A percentile compares a stretch with the other conserved stretches of the same genome.
phyloP scores from a whole-genome alignment of 1,139 yeast species.

The Nakaseomyces nivariensis region DNA sequence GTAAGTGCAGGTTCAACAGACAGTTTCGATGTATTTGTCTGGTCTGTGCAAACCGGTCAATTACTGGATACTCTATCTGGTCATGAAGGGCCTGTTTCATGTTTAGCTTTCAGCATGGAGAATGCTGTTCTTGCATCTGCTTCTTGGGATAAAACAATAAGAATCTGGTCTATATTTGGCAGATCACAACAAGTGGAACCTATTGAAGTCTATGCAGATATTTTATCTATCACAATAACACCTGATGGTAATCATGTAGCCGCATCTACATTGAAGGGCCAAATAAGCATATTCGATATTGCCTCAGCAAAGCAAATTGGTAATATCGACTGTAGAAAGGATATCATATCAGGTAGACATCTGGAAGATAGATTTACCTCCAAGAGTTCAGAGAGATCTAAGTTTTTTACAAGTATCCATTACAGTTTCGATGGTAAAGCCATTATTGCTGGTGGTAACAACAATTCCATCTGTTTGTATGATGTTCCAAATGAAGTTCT shows the following conservation, averaged over 20 bases:
- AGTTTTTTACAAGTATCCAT: conserved; percentile 68
- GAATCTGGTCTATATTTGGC: conserved; percentile 89
- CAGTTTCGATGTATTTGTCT: conserved; percentile 80
- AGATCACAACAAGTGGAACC: conserved; percentile 86
- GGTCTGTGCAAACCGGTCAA: conserved; percentile 97
- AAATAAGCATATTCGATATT: conserved; percentile 71
- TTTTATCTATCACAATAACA: conserved; percentile 71
- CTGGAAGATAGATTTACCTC: conserved; percentile 73
- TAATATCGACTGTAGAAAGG: conserved; percentile 76
- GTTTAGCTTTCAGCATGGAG: conserved; percentile 77
- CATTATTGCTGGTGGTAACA: conserved; percentile 86
- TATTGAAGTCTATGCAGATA: conserved; percentile 74
- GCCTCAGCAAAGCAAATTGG: conserved; percentile 75
- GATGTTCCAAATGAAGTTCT: conserved; percentile 84
- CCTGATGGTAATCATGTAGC: conserved; percentile 91
- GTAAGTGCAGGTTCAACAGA: conserved; percentile 93
- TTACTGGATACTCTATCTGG: conserved; percentile 79
- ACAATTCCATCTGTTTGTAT: conserved; percentile 82
- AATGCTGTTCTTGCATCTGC: conserved; percentile 77
- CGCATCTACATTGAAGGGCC: conserved; percentile 84
- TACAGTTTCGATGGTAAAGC: conserved; percentile 87
- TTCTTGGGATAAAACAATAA: conserved; percentile 91
- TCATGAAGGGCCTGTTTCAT: conserved; percentile 92
- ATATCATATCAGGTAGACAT: conserved; percentile 81
- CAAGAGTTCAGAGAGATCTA: conserved; percentile 73